phyloP scores from a whole-genome alignment of 2,329 filamentous ascomycete species.

The Aureobasidium musti region DNA sequence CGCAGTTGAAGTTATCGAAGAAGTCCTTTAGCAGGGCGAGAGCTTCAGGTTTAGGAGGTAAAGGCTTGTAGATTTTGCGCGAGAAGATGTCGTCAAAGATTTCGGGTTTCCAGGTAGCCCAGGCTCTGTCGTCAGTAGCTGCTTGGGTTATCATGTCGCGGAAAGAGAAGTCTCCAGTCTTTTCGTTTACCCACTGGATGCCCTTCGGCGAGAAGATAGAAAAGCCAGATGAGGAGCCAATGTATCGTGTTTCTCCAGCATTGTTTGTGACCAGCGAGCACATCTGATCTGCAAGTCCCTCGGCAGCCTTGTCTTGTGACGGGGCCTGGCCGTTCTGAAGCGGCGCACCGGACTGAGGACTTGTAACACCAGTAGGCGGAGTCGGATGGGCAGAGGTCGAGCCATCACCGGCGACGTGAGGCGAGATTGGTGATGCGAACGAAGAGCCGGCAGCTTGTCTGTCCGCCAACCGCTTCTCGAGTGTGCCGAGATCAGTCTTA shows the following conservation, averaged over 20 bases:
- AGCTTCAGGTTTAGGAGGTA: conserved; percentile 85
- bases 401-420: conserved; percentile 20
- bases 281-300: conserved; percentile 96
- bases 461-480: conserved; percentile 74
- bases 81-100: conserved; percentile 92
- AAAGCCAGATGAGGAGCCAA: conserved; percentile 95
- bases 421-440: conserved; percentile 26
- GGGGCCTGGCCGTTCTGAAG: conserved; percentile 50
- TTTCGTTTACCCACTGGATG: conserved; percentile 97
- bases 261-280: conserved; percentile 96
- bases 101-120: conserved; percentile 98
- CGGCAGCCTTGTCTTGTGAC: conserved; percentile 64
- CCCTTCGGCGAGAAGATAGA: conserved; percentile 98
- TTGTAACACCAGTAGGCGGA: conserved; percentile 51
- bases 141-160: conserved; percentile 92
- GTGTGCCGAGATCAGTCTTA: conserved; percentile 79
- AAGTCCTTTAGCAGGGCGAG: conserved; percentile 87
- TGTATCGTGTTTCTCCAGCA: conserved; percentile 91
- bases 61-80: conserved; percentile 75
- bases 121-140: conserved; percentile 86
- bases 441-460: conserved; percentile 37
- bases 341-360: conserved; percentile 54
- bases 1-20: conserved; percentile 98
- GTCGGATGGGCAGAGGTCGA: conserved; percentile 46
- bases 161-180: conserved; percentile 94